Evolutionary conservation across 495 filamentous ascomycete genomes (phyloP).

Genomic region (Talaromyces wortmannii): DNA sequence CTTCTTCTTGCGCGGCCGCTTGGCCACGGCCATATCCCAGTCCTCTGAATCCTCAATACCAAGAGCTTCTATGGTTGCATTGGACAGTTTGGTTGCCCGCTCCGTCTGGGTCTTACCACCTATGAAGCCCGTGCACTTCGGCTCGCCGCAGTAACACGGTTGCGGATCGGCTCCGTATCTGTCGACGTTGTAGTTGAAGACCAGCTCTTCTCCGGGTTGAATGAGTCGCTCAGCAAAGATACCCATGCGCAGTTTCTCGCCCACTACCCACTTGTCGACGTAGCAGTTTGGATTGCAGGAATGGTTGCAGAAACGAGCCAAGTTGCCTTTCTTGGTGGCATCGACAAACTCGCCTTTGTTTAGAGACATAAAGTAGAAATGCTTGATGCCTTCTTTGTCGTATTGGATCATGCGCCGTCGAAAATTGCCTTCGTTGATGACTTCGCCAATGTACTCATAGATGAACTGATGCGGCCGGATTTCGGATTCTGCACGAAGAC

Average conservation of each 20-base stretch:
- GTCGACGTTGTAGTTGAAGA: conserved; percentile 99
- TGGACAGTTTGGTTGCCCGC: conserved; percentile 83
- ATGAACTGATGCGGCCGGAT: conserved; percentile 82
- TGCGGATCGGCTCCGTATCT: conserved; percentile 95
- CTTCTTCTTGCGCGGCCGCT: conserved; percentile 91
- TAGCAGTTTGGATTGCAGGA: conserved; percentile 99
- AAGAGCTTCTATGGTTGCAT: conserved; percentile 87
- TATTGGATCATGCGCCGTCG: conserved; percentile 85
- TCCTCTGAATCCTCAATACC: conserved; percentile 90
- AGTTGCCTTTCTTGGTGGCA: conserved; percentile 92
- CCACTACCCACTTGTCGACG: conserved; percentile 99
- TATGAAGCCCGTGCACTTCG: conserved; percentile 93
- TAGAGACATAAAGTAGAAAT: conserved; percentile 99
- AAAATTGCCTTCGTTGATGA: conserved; percentile 88
- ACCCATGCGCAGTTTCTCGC: conserved; percentile 97
- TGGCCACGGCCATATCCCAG: conserved; percentile 85
- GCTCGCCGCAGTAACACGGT: conserved; percentile 92
- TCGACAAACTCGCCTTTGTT: conserved; percentile 96
- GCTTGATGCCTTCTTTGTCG: conserved; percentile 90
- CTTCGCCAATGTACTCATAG: conserved; percentile 97
- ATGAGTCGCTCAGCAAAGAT: conserved; percentile 91
- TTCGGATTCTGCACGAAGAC: conserved; percentile 72
- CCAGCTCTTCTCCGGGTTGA: conserved; percentile 85
- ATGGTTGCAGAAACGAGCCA: conserved; percentile 97
- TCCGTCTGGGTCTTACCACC: conserved; percentile 97